Conservation (phyloP, 371 early-diverging fungal genomes). For the Mucor irregularis region DNA sequence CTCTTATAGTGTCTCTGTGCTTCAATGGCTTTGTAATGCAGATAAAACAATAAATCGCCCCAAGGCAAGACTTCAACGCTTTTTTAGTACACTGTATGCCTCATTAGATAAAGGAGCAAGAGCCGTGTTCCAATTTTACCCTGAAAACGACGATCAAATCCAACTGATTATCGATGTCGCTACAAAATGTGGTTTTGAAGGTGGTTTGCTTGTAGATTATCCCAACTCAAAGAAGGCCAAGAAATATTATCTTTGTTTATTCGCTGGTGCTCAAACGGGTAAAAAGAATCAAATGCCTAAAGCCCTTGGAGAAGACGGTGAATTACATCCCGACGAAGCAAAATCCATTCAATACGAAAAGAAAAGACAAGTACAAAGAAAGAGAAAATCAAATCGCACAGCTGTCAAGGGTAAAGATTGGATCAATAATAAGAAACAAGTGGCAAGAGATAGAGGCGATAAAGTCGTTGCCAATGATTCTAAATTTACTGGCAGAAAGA, state of each 20-base stretch:
- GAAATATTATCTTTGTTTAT: constrained; percentile 95
- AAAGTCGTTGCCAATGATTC: constrained; percentile 85
- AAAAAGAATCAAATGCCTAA: constrained; percentile 71
- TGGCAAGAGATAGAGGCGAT: constrained; percentile 82
- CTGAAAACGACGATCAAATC: constrained; percentile 94
- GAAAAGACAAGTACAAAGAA: constrained; percentile 35
- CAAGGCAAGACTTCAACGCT: constrained; percentile 79
- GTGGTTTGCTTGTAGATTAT: constrained; percentile 96
- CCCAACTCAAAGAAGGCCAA: constrained; percentile 96
- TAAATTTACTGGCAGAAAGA: constrained; percentile 96
- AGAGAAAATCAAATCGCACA: constrained; percentile 53
- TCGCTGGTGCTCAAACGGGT: constrained; percentile 80
- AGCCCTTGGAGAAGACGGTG: constrained; percentile 76
- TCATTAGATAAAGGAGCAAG: constrained; percentile 87
- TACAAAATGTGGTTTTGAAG: constrained; percentile 92
- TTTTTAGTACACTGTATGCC: constrained; percentile 94
- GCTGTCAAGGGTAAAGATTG: constrained; percentile 86
- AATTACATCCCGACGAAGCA: constrained; percentile 55
- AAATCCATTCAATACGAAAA: constrained; percentile 41
- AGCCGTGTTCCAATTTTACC: constrained; percentile 99
- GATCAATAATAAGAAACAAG: constrained; percentile 91
- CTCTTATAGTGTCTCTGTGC: constrained; percentile 81
- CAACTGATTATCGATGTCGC: constrained; percentile 91
- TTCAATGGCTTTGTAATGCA: constrained; percentile 99
- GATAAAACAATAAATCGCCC: constrained; percentile 88